Percentiles rank a stretch among this genome's conserved stretches.
Conservation (phyloP, 192 early-diverging fungal species). For the Coemansia sp. region DNA sequence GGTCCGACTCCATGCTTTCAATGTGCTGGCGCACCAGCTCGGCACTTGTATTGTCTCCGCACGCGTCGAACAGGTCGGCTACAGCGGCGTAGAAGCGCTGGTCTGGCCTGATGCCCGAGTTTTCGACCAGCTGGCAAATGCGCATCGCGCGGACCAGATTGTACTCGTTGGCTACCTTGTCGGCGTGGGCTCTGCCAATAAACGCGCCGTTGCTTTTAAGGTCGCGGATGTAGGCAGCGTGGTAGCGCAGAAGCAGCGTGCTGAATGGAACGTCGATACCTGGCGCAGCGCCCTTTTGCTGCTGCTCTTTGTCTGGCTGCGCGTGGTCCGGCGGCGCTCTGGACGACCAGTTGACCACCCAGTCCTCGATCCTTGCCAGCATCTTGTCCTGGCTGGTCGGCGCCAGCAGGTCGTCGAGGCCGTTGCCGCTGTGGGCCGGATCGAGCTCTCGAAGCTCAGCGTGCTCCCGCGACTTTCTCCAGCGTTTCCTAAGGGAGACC, state of each 20-base stretch:
- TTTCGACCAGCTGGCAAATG: conserved; percentile 35
- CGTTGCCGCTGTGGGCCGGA: not conserved
- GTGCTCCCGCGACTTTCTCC: conserved; percentile 17
- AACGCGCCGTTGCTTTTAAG: not conserved
- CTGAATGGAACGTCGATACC: conserved; percentile 35
- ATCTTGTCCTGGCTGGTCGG: conserved; percentile 32
- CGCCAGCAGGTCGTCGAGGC: conserved; percentile 2
- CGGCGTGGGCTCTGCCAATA: not conserved
- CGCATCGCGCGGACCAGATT: conserved; percentile 31
- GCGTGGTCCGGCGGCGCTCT: not conserved
- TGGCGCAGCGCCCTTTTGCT: conserved; percentile 2
- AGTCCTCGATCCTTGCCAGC: conserved; percentile 32
- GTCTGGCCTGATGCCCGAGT: conserved; percentile 26
- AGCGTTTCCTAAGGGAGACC: conserved; percentile 36
- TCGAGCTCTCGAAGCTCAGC: not conserved
- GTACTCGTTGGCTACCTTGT: conserved; percentile 5
- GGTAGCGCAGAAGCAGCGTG: conserved; percentile 42
- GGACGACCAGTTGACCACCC: conserved; percentile 7
- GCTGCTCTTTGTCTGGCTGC: not conserved
- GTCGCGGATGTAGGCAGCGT: conserved; percentile 29
- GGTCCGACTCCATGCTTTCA: not conserved
- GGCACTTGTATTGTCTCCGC: conserved; percentile 35
- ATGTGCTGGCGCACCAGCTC: conserved; percentile 31
- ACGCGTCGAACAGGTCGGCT: conserved; percentile 39
- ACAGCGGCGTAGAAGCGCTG: conserved; percentile 36